Evolutionary conservation across 2,329 filamentous ascomycete genomes (phyloP).

Genomic region (Colletotrichum cuscutae): DNA sequence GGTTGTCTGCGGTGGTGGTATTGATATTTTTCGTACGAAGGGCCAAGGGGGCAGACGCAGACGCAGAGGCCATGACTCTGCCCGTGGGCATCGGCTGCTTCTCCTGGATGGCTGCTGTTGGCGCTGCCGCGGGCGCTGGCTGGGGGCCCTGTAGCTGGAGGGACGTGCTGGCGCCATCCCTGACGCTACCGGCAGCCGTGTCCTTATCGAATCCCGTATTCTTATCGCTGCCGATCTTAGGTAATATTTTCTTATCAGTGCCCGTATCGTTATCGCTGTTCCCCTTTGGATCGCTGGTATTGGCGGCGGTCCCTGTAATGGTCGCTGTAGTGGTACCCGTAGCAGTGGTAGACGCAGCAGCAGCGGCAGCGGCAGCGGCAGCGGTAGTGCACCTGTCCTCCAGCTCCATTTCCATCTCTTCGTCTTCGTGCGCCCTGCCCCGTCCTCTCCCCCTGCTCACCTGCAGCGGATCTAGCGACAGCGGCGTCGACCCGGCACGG

Average conservation of each 20-base stretch:
- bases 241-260: too few relatives aligned
- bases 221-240: neutral
- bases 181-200: neutral
- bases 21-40: constrained; percentile 27
- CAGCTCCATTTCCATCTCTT: constrained; percentile 2
- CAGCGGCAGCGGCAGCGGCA: constrained; percentile 6
- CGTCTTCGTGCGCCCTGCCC: neutral
- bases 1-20: constrained; percentile 3
- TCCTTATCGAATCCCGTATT: neutral
- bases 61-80: neutral
- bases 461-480: constrained; percentile 32
- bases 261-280: neutral
- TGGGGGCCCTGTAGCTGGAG: neutral
- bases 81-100: neutral
- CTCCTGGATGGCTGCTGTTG: neutral
- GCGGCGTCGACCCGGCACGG: constrained; percentile 35
- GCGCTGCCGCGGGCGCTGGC: neutral
- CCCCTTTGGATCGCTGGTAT: neutral
- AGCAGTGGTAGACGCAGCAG: neutral
- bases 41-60: constrained; percentile 15
- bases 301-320: neutral
- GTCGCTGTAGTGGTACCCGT: neutral
- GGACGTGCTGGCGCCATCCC: neutral
- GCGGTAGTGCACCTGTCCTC: constrained; percentile 20
- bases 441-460: neutral